Evolutionary conservation across 192 early-diverging fungal genomes (phyloP).

Genomic region (Backusella liffmaniae): DNA sequence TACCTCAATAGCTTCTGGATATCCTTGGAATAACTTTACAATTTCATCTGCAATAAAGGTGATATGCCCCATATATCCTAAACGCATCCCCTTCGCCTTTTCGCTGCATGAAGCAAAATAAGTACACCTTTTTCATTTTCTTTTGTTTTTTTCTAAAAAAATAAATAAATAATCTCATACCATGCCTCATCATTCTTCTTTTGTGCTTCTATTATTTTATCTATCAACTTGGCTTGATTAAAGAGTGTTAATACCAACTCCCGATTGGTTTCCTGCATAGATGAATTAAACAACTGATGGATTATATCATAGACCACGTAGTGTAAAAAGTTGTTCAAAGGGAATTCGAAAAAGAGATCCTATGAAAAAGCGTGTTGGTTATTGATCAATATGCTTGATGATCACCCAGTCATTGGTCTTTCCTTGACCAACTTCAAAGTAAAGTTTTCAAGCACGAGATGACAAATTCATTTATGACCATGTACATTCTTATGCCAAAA

Average conservation of each 20-base stretch:
- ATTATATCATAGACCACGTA: constrained; percentile 99
- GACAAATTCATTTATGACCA: neutral
- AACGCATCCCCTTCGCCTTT: constrained; percentile 82
- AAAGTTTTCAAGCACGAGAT: neutral
- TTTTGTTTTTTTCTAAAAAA: neutral
- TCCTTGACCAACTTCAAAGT: neutral
- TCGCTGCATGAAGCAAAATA: constrained; percentile 42
- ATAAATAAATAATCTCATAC: constrained; percentile 38
- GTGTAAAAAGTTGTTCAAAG: constrained; percentile 99
- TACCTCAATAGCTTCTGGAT: constrained; percentile 33
- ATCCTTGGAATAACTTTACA: constrained; percentile 83
- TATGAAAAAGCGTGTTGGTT: neutral
- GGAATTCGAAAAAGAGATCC: constrained; percentile 89
- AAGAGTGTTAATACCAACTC: constrained; percentile 66
- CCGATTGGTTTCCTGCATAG: constrained; percentile 65
- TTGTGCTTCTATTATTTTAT: constrained; percentile 85
- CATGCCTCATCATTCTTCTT: constrained; percentile 78
- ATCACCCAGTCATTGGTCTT: neutral
- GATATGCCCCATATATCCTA: constrained; percentile 99
- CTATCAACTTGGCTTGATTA: constrained; percentile 82
- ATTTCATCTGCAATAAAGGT: constrained; percentile 97
- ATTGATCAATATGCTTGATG: too few relatives aligned
- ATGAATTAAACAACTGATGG: constrained; percentile 94
- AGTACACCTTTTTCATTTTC: too few relatives aligned
- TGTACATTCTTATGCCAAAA: neutral